Evolutionary conservation across 352 stramenopile species (phyloP), one percentile per base, ranked within the genome.

Genomic region (Globisporangium okanoganense): DNA sequence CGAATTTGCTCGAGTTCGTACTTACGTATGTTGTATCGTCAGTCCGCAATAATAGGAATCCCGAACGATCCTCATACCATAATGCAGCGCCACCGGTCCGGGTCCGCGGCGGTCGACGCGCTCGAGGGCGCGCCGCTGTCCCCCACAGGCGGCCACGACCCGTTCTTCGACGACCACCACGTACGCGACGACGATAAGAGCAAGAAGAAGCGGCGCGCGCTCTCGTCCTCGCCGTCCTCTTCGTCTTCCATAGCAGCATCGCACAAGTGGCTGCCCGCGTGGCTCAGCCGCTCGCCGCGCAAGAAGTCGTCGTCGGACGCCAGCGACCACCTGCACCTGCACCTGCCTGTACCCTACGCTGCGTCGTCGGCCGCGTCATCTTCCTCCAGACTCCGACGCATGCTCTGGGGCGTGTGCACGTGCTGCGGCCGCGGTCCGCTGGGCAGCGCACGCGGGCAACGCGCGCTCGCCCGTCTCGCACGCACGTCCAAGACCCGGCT

Each of bases 371-470:
- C 18, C 7, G 29, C 29, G 14, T 7, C 48, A 25, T 41, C 29
- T 5, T 43, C 49, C 27, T 29, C 49, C 4, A 18, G 22, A 8
- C 49, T 56, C 3, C 25, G 22, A 5, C 49, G 29, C 49, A 25
- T 43, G n/a, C n/a, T 56, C 18, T 56, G 49, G 49, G 29, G 49
- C 29, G 33, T 16, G 27, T 56, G 49, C 49, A 43, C 49, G 0
- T 56, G 49, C 31, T 56, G 29, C 49, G 49, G 49, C 22, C 49
- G 49, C n/a, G 29, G 24, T 31, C 33, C 44, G 38, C 57, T 62
- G 18, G 14, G 48, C 56, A 59, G 25, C 9, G 25, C 49, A 16
- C 27, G 50, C 1, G 27, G 47, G 22, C 49, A 65, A 40, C 59
- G 59, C 1, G 18, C 60, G 40, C n/a, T 31, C 10, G 50, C 43